Percentiles rank a stretch among this genome's conserved stretches.
Conservation (phyloP, 495 filamentous ascomycete species). For the Penicillium argentinense region DNA sequence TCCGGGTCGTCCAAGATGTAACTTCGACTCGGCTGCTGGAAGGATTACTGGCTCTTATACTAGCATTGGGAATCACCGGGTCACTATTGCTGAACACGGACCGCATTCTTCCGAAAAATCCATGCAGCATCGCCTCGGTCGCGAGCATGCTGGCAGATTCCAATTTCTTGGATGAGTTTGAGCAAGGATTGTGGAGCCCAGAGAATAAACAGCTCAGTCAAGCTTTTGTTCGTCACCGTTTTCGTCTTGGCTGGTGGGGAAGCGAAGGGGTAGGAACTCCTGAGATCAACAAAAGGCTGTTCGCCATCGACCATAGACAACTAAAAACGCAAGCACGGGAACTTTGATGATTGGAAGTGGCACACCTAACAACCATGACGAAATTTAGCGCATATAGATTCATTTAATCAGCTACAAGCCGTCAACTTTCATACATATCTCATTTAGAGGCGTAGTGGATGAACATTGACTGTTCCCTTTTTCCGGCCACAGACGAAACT, state of each 20-base stretch:
- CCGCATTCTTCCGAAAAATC: slow-evolving; percentile 29
- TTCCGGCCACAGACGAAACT: no score
- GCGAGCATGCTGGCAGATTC: slow-evolving; percentile 30
- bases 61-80: slow-evolving; percentile 13
- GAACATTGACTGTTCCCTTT: no score
- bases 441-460: no score
- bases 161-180: slow-evolving; percentile 4
- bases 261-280: neutral
- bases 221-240: neutral
- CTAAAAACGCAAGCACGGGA: no score
- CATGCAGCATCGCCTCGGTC: slow-evolving; percentile 30
- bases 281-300: neutral
- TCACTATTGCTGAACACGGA: slow-evolving; percentile 24
- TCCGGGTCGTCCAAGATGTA: slow-evolving; percentile 27
- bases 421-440: no score
- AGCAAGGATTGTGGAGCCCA: neutral
- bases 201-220: neutral
- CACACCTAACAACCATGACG: no score
- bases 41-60: slow-evolving; percentile 21
- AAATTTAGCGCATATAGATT: no score
- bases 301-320: slow-evolving; percentile 1
- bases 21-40: slow-evolving; percentile 33
- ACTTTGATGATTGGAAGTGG: no score
- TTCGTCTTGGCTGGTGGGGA: slow-evolving; percentile 10
- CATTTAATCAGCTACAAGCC: no score